A percentile compares a stretch with the other conserved stretches of the same genome.
phyloP scores from a whole-genome alignment of 1,284 basidiomycete genomes.

The Boletus smithii region DNA sequence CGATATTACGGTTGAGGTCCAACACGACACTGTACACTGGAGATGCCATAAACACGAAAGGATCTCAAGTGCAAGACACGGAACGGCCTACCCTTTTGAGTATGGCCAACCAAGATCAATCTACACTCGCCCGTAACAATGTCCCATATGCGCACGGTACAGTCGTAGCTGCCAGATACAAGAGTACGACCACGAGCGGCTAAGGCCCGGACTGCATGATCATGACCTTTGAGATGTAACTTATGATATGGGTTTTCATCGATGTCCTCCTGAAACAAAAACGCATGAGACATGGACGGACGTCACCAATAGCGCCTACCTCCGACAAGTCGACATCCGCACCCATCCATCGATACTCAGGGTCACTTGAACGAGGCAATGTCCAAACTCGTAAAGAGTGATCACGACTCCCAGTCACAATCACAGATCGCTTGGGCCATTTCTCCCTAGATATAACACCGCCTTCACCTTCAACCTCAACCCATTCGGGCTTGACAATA shows the following conservation, averaged over 20 bases:
- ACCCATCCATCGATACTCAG: conserved; percentile 70
- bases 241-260: conserved; percentile 90
- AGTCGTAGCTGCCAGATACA: conserved; percentile 95
- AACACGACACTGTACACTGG: conserved; percentile 89
- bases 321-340: conserved; percentile 69
- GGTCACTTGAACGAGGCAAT: conserved; percentile 74
- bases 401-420: conserved; percentile 92
- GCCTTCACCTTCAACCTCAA: conserved; percentile 62
- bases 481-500: conserved; percentile 84
- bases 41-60: conserved; percentile 4
- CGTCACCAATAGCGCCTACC: conserved; percentile 39
- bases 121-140: conserved; percentile 83
- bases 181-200: conserved; percentile 85
- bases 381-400: conserved; percentile 89
- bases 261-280: conserved; percentile 53
- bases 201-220: conserved; percentile 88
- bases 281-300: conserved; percentile 8
- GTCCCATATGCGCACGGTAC: conserved; percentile 92
- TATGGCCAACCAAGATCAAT: conserved; percentile 81
- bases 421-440: conserved; percentile 83
- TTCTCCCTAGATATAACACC: conserved; percentile 62
- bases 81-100: conserved; percentile 74
- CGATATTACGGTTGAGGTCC: conserved; percentile 79
- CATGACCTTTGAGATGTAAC: conserved; percentile 81
- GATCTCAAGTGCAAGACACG: not conserved